phyloP scores from a whole-genome alignment of 768 basidiomycete species.

The Tulasnella sp. region DNA sequence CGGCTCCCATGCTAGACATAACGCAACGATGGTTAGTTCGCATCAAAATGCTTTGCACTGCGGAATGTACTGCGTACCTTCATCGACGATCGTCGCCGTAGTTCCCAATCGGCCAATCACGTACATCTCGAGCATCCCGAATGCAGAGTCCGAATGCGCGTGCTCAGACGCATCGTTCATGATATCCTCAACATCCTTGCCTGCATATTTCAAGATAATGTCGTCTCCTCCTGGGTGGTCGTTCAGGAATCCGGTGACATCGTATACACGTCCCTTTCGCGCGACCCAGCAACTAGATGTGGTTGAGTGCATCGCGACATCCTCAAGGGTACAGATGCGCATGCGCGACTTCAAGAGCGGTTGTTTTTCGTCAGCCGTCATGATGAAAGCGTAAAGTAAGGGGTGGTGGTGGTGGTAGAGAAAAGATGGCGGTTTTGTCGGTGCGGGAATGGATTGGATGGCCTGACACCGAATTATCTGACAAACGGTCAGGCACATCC shows the following conservation, averaged over 20 bases:
- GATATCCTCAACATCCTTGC: slow-evolving; percentile 64
- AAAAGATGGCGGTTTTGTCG: neutral
- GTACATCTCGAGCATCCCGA: slow-evolving; percentile 85
- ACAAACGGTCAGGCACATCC: neutral
- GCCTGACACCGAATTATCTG: neutral
- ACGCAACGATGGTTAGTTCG: neutral
- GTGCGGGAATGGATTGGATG: neutral
- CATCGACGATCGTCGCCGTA: slow-evolving; percentile 61
- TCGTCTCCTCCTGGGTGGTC: slow-evolving; percentile 98
- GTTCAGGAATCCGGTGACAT: slow-evolving; percentile 69
- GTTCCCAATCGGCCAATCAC: slow-evolving; percentile 71
- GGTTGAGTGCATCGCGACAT: slow-evolving; percentile 55
- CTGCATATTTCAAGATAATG: slow-evolving; percentile 70
- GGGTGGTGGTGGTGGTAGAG: neutral
- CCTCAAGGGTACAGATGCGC: slow-evolving; percentile 56
- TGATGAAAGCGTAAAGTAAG: neutral
- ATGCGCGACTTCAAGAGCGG: neutral
- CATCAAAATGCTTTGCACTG: slow-evolving; percentile 8
- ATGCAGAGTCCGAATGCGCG: slow-evolving; percentile 84
- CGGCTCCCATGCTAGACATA: slow-evolving; percentile 70
- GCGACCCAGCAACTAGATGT: slow-evolving; percentile 70
- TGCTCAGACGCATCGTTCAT: slow-evolving; percentile 80
- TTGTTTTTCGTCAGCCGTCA: slow-evolving; percentile 4
- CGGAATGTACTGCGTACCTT: slow-evolving; percentile 44
- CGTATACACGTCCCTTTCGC: slow-evolving; percentile 74